Evolutionary conservation across 495 filamentous ascomycete species (phyloP).

Genomic region (Collariella sp.): DNA sequence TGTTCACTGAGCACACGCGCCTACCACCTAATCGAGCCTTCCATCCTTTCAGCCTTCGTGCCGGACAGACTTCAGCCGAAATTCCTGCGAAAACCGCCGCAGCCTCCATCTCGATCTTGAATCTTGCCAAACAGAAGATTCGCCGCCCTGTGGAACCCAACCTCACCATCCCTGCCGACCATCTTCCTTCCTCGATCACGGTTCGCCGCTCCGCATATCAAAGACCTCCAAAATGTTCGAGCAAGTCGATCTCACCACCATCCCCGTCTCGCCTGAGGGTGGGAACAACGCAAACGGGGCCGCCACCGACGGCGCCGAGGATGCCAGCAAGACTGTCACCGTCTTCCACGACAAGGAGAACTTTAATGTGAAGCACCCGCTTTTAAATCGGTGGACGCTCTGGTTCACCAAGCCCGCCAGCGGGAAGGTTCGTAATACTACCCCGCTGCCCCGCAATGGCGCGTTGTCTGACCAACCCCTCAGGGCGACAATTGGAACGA

Average conservation of each 20-base stretch:
- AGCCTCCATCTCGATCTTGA: background rate
- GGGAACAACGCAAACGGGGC: conserved; percentile 33
- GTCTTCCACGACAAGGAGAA: conserved; percentile 96
- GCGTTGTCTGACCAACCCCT: conserved; percentile 10
- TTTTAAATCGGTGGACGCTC: conserved; percentile 93
- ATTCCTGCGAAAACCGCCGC: background rate
- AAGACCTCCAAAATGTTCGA: conserved; percentile 33
- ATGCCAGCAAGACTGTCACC: conserved; percentile 58
- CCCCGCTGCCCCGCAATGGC: background rate
- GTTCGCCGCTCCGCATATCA: no score
- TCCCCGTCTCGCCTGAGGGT: conserved; percentile 65
- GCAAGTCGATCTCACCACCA: conserved; percentile 52
- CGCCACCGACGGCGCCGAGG: no score
- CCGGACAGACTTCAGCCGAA: background rate
- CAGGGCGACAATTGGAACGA: conserved; percentile 98
- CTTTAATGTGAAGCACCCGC: conserved; percentile 97
- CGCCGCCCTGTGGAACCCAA: conserved; percentile 10
- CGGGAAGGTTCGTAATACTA: conserved; percentile 63
- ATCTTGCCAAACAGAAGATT: conserved; percentile 1
- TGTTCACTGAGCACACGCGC: conserved; percentile 14
- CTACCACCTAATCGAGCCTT: background rate
- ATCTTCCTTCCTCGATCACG: background rate
- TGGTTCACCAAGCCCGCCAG: conserved; percentile 99
- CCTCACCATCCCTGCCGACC: background rate
- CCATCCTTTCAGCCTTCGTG: background rate